phyloP scores from a whole-genome alignment of 169 alveolate species.

The Plasmodium reichenowi region DNA sequence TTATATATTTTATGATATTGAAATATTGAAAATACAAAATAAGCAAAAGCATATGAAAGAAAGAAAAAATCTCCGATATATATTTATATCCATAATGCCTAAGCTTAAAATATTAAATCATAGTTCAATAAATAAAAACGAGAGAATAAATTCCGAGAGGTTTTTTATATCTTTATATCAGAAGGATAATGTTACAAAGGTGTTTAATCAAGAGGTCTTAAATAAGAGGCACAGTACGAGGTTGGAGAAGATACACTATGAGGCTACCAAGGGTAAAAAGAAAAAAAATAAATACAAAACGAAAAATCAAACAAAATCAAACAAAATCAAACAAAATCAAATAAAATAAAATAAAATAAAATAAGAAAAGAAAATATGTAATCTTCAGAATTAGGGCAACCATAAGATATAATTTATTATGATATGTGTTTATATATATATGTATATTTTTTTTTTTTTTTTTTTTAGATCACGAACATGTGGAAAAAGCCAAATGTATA shows the following conservation, averaged over 20 bases:
- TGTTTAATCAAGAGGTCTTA: conserved; percentile 47
- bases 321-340: no score
- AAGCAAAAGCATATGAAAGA: conserved; percentile 12
- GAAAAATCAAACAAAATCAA: no score
- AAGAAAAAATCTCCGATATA: conserved; percentile 49
- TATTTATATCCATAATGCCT: conserved; percentile 63
- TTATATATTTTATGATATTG: conserved; percentile 55
- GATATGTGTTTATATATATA: background rate
- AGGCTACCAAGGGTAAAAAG: conserved; percentile 34
- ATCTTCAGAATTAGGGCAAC: no score
- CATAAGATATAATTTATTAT: no score
- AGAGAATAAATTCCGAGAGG: conserved; percentile 65
- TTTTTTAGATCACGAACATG: background rate
- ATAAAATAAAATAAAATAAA: no score
- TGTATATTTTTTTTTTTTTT: background rate
- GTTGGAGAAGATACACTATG: conserved; percentile 53
- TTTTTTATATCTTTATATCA: conserved; percentile 64
- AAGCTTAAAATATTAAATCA: conserved; percentile 40
- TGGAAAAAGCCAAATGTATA: conserved; percentile 28
- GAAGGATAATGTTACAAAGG: conserved; percentile 34
- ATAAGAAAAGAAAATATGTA: no score
- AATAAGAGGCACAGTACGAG: conserved; percentile 40
- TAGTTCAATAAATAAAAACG: conserved; percentile 48
- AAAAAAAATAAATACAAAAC: background rate
- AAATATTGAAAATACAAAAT: conserved; percentile 58